phyloP scores from a whole-genome alignment of 2,329 filamentous ascomycete genomes.

The Tolypocladium album region DNA sequence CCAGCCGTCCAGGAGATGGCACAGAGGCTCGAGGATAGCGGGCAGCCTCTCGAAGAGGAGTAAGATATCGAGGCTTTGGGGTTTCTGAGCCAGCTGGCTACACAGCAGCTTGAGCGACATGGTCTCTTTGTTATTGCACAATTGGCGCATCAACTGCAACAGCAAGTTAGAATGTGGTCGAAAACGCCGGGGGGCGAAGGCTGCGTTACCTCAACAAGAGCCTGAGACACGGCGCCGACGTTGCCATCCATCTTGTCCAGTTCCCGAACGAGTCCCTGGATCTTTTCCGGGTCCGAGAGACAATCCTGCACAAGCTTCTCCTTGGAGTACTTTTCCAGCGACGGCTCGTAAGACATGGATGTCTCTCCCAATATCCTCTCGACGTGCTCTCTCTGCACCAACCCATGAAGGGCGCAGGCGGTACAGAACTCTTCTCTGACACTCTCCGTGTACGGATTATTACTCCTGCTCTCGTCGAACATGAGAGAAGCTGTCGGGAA shows the following conservation, averaged over 20 bases:
- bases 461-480: conserved; percentile 48
- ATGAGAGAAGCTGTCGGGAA: conserved; percentile 52
- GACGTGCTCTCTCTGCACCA: conserved; percentile 71
- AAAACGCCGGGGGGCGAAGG: too few relatives aligned
- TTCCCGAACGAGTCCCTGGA: conserved; percentile 67
- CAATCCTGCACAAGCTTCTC: conserved; percentile 72
- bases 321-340: conserved; percentile 64
- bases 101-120: conserved; percentile 71
- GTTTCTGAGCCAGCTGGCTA: conserved; percentile 60
- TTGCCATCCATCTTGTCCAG: conserved; percentile 88
- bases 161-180: not conserved
- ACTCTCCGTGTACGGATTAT: conserved; percentile 46
- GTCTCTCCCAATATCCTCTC: conserved; percentile 75
- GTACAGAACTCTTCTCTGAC: conserved; percentile 71
- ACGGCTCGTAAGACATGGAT: conserved; percentile 67
- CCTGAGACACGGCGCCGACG: conserved; percentile 72
- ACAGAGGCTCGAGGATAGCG: conserved; percentile 62
- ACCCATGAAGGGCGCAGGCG: conserved; percentile 74
- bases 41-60: conserved; percentile 63
- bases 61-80: conserved; percentile 62
- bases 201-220: conserved; percentile 54
- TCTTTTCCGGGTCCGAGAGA: conserved; percentile 61
- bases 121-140: conserved; percentile 65
- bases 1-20: conserved; percentile 68
- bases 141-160: conserved; percentile 50